Evolutionary conservation across 768 basidiomycete species (phyloP).

Genomic region (Rhizopogon vinicolor): DNA sequence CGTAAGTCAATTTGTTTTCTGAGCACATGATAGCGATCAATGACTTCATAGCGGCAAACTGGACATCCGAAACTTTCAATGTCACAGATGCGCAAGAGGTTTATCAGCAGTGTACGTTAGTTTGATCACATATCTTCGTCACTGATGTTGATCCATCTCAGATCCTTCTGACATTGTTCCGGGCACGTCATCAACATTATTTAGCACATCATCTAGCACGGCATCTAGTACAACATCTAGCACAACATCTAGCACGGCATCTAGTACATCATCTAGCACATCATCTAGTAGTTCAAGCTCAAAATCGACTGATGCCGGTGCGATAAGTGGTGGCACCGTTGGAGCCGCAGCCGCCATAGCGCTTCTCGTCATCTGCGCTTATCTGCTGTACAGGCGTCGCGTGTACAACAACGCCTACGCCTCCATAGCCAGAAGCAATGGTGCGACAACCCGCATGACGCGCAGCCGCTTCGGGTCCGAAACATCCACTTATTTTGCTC

Average conservation of each 20-base stretch:
- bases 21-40: not conserved
- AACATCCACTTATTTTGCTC: conserved; percentile 2
- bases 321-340: conserved; percentile 17
- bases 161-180: not conserved
- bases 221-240: too few species aligned
- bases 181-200: not conserved
- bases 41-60: conserved; percentile 27
- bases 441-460: not conserved
- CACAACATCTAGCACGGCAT: too few species aligned
- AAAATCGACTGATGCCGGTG: conserved; percentile 6
- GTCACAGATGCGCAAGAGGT: conserved; percentile 18
- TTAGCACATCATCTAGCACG: not conserved
- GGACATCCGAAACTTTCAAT: conserved; percentile 27
- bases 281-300: conserved; percentile 1
- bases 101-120: conserved; percentile 7
- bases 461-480: conserved; percentile 10
- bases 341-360: conserved; percentile 14
- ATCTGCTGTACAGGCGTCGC: conserved; percentile 10
- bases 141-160: not conserved
- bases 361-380: conserved; percentile 12
- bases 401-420: not conserved
- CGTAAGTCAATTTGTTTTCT: conserved; percentile 30
- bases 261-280: too few species aligned
- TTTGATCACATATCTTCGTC: not conserved
- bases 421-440: not conserved